A percentile compares a stretch with the other conserved stretches of the same genome.
phyloP scores from a whole-genome alignment of 1,284 basidiomycete genomes.

The Cutaneotrichosporon dermatis region DNA sequence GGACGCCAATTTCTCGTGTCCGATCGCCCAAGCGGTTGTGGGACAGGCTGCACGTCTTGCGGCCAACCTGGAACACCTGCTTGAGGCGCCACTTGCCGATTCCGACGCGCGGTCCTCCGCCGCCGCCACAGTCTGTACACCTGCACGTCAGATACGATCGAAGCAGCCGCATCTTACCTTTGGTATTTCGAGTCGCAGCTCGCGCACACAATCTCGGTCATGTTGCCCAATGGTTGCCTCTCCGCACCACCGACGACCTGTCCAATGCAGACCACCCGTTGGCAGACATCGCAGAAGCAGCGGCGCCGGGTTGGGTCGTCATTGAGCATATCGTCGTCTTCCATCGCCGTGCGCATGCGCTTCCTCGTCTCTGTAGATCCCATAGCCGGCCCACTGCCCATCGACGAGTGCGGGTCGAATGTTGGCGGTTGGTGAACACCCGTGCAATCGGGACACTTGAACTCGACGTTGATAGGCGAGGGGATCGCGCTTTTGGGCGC shows the following conservation, averaged over 20 bases:
- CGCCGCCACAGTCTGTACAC: conserved; percentile 43
- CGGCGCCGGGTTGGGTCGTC: conserved; percentile 14
- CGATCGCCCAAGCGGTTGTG: conserved; percentile 48
- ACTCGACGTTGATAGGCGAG: conserved; percentile 24
- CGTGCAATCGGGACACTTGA: conserved; percentile 32
- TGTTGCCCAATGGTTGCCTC: conserved; percentile 24
- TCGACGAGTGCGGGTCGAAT: conserved; percentile 18
- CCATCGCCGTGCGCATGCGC: conserved; percentile 35
- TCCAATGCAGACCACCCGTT: conserved; percentile 39
- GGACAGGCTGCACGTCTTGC: conserved; percentile 50
- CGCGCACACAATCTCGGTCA: conserved; percentile 41
- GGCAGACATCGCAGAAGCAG: conserved; percentile 46
- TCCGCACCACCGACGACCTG: conserved; percentile 33
- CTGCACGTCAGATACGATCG: conserved; percentile 4
- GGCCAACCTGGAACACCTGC: conserved; percentile 49
- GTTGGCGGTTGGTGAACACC: conserved; percentile 28
- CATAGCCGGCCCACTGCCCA: conserved; percentile 11
- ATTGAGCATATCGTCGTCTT: conserved; percentile 35
- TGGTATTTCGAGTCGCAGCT: conserved; percentile 44
- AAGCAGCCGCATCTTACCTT: conserved; percentile 21
- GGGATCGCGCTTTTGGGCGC: conserved; percentile 38
- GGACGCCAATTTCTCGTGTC: conserved; percentile 43
- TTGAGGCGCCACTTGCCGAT: conserved; percentile 53
- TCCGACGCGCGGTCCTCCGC: conserved; percentile 47
- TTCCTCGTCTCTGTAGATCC: conserved; percentile 44